Base-by-base conservation (phyloP, 2,329 filamentous ascomycete species). In the Ramularia endophylla region DNA sequence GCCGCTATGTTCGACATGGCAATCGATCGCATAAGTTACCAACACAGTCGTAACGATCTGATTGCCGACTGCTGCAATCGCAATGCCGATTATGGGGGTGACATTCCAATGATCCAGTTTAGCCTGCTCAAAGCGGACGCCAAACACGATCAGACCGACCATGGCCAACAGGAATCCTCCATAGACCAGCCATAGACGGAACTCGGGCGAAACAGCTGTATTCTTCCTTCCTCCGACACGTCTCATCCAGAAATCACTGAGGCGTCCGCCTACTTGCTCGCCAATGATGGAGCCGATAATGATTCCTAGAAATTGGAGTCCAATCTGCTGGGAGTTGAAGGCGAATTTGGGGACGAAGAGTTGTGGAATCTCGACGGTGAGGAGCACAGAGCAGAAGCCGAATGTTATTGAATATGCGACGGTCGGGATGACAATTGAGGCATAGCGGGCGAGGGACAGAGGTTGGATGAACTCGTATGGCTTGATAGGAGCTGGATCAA, bases 31-130 rank as follows among this genome's bases (percentile, higher is more conserved):
- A 54, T 79, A 81, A 0, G 78, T 80, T 17, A 78, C 72, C 31
- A 78, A 54, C 2, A 80, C 72, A 0, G 78, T 80, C 0, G 77
- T 80, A 12, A 80, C 67, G 30, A 81, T 71, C 56, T 81, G 77
- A 44, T 78, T 79, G 0, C 78, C 77, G 4, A 68, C 71, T 1
- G 69, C 71, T 0, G 65, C 62, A 27, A 70, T 68, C 1, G 67
- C 75, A 31, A 68, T 62, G 34, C 67, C 56, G 30, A 69, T 15
- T 11, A 77, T 62, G 0, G 77, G 77, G 0, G 74, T 77, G 4
- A 79, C 67, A 41, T 79, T 74, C 71, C 74, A 81, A 2, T 67
- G 55, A 0, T 62, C 58, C 0, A 61, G 53, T 0, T 56, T 51
- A 1, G 71, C 69, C 16, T 70, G 62, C 29, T 73, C 60, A 1